A percentile compares a stretch with the other conserved stretches of the same genome.
Evolutionary conservation across 2,329 filamentous ascomycete genomes (phyloP).

Genomic region (Diaporthe sp.): DNA sequence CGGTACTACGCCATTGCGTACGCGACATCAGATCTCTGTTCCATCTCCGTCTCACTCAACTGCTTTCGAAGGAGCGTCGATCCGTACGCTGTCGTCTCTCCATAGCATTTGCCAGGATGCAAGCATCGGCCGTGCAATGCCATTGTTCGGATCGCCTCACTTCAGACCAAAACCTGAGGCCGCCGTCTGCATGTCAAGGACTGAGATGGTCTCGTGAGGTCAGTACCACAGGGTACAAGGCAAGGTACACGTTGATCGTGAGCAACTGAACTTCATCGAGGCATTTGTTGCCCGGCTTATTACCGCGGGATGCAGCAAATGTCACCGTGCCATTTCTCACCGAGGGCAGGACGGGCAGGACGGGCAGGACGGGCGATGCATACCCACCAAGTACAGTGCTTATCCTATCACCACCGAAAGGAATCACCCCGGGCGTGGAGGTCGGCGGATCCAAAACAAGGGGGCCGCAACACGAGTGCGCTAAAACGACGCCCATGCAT

Average conservation of each 20-base stretch:
- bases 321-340: slow-evolving; percentile 2
- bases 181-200: background rate
- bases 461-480: slow-evolving; percentile 5
- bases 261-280: background rate
- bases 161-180: slow-evolving; percentile 1
- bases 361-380: background rate
- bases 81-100: background rate
- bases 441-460: slow-evolving; percentile 24
- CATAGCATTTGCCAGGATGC: background rate
- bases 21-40: slow-evolving; percentile 26
- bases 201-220: background rate
- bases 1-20: background rate
- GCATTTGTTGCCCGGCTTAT: background rate
- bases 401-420: background rate
- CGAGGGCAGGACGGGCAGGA: background rate
- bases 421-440: slow-evolving; percentile 3
- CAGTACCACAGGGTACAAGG: background rate
- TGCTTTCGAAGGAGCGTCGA: background rate
- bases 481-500: slow-evolving; percentile 21
- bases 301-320: slow-evolving; percentile 14
- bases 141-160: background rate
- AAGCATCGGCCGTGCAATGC: background rate
- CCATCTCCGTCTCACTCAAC: slow-evolving; percentile 20
- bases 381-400: background rate
- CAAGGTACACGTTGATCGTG: background rate